Evolutionary conservation across 2,329 filamentous ascomycete genomes (phyloP).

Genomic region (Rasamsonia emersonii): DNA sequence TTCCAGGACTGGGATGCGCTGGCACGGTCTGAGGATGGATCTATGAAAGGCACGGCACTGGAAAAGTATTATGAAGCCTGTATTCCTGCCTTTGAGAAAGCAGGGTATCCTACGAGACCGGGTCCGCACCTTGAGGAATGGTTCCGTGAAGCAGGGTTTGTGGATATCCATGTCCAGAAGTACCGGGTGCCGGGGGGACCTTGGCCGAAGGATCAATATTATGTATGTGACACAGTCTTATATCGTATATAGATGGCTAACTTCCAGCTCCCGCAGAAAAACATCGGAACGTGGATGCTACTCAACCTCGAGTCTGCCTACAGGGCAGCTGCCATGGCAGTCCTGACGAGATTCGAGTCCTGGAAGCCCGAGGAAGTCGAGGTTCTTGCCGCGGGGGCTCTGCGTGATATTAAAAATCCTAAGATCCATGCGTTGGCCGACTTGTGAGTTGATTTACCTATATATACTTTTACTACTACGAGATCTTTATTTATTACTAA

Average conservation of each 20-base stretch:
- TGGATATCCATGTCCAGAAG: slow-evolving; percentile 18
- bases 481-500: no score
- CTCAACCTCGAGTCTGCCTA: not conserved
- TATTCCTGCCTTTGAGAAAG: not conserved
- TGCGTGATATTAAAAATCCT: not conserved
- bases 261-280: not conserved
- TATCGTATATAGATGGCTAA: not conserved
- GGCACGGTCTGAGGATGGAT: not conserved
- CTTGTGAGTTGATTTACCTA: no score
- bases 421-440: slow-evolving; percentile 1
- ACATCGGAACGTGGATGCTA: not conserved
- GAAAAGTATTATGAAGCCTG: not conserved
- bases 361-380: slow-evolving; percentile 2
- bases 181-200: slow-evolving; percentile 22
- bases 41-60: not conserved
- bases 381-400: slow-evolving; percentile 2
- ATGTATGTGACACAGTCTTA: not conserved
- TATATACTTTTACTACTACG: no score
- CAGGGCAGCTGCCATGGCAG: slow-evolving; percentile 2
- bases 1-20: not conserved
- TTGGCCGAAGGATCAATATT: slow-evolving; percentile 16
- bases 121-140: not conserved
- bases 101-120: not conserved
- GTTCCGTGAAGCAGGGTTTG: slow-evolving; percentile 18
- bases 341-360: not conserved